A percentile compares a stretch with the other conserved stretches of the same genome.
Conservation (phyloP, 331 rosid genomes). For the Saraca asoca region DNA sequence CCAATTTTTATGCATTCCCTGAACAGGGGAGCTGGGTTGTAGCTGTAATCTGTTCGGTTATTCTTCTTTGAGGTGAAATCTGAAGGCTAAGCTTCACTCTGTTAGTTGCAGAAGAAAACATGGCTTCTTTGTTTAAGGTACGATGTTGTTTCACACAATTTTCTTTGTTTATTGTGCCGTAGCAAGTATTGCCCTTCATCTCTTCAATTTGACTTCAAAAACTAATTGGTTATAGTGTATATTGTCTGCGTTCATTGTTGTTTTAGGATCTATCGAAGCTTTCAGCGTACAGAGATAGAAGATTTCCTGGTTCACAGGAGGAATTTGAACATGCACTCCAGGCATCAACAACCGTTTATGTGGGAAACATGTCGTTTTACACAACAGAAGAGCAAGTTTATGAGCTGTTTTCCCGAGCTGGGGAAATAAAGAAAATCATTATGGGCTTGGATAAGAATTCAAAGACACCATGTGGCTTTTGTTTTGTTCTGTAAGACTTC, state of each 20-base stretch:
- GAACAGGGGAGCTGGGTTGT: no score
- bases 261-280: conserved; percentile 73
- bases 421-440: conserved; percentile 89
- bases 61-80: no score
- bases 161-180: not conserved
- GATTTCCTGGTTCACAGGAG: conserved; percentile 79
- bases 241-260: not conserved
- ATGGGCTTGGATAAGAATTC: conserved; percentile 98
- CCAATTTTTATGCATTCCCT: no score
- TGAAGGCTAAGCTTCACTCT: no score
- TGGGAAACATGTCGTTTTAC: conserved; percentile 93
- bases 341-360: conserved; percentile 66
- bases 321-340: conserved; percentile 80
- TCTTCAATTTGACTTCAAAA: not conserved
- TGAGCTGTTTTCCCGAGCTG: conserved; percentile 84
- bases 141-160: not conserved
- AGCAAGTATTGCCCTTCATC: not conserved
- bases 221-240: not conserved
- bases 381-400: conserved; percentile 95
- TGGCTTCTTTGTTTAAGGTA: conserved; percentile 78
- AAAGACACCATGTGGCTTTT: conserved; percentile 90
- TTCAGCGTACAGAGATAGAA: conserved; percentile 83
- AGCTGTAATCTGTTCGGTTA: no score
- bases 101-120: conserved; percentile 24
- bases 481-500: conserved; percentile 73